Evolutionary conservation across 1,284 basidiomycete genomes (phyloP).

Genomic region (Tranzscheliella williamsii): DNA sequence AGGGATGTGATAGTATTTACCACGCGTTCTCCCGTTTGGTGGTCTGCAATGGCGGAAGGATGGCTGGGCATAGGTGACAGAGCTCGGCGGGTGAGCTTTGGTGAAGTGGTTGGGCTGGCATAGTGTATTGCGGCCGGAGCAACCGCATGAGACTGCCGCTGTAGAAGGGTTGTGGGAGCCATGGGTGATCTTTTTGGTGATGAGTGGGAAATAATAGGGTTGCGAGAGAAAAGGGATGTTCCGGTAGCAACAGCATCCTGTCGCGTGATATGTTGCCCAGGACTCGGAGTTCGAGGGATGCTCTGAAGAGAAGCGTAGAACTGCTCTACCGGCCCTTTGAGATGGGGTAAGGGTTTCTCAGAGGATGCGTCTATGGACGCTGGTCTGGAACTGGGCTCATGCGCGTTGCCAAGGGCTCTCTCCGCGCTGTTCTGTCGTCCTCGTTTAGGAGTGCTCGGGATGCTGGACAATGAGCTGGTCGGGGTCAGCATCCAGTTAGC

Average conservation of each 20-base stretch:
- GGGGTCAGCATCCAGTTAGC: slow-evolving; percentile 49
- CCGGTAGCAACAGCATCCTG: slow-evolving; percentile 6
- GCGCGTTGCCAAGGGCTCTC: slow-evolving; percentile 1
- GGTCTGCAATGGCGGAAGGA: slow-evolving; percentile 16
- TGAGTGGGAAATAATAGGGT: slow-evolving; percentile 14
- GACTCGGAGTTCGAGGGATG: slow-evolving; percentile 22
- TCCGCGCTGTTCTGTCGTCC: slow-evolving; percentile 19
- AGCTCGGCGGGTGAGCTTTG: slow-evolving; percentile 32
- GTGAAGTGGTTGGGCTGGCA: slow-evolving; percentile 20
- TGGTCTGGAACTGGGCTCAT: too few relatives aligned
- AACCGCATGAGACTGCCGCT: too few relatives aligned
- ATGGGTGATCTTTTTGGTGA: slow-evolving; percentile 34
- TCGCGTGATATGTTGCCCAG: slow-evolving; percentile 5
- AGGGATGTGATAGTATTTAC: slow-evolving; percentile 36
- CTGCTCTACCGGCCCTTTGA: slow-evolving; percentile 19
- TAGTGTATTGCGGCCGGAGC: not conserved
- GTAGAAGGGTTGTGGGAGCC: slow-evolving; percentile 5
- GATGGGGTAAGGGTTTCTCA: too few relatives aligned
- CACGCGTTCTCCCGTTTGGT: slow-evolving; percentile 14
- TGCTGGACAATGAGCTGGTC: slow-evolving; percentile 45
- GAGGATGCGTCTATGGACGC: too few relatives aligned
- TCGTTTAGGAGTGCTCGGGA: slow-evolving; percentile 36
- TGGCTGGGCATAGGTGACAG: slow-evolving; percentile 22
- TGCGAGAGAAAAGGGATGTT: slow-evolving; percentile 21
- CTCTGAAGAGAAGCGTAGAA: slow-evolving; percentile 11